A percentile compares a stretch with the other conserved stretches of the same genome.
Conservation (phyloP, 169 alveolate genomes). For the Cryptosporidium muris region DNA sequence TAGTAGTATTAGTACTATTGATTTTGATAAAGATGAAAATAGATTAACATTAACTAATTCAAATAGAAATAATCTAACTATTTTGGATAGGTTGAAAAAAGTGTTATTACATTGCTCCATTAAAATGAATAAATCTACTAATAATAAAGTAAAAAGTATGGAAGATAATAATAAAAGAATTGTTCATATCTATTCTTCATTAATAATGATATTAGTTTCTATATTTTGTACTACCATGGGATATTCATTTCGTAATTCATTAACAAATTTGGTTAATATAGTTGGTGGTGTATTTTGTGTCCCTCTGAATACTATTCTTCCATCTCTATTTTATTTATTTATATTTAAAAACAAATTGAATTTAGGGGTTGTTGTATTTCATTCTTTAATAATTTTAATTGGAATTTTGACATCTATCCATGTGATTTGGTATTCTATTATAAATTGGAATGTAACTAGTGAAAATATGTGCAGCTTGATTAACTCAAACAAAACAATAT, state of each 20-base stretch:
- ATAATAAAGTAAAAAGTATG: neutral
- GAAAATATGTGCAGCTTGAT: constrained; percentile 23
- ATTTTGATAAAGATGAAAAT: neutral
- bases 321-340: constrained; percentile 51
- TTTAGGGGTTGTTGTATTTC: constrained; percentile 16
- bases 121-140: neutral
- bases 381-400: constrained; percentile 18
- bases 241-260: constrained; percentile 37
- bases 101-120: neutral
- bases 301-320: constrained; percentile 49
- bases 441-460: constrained; percentile 23
- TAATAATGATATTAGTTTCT: constrained; percentile 32
- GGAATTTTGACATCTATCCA: constrained; percentile 51
- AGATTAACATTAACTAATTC: neutral
- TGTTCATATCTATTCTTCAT: constrained; percentile 18
- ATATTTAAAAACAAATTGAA: constrained; percentile 41
- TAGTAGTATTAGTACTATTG: neutral
- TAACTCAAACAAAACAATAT: constrained; percentile 16
- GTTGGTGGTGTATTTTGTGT: constrained; percentile 68
- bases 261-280: constrained; percentile 48
- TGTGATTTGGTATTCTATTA: constrained; percentile 63
- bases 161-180: constrained; percentile 16
- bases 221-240: constrained; percentile 30
- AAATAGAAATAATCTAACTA: neutral
- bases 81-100: too few relatives aligned